These are phyloP conservation scores for Clitopilus passeckerianus DNA, from an alignment of 768 basidiomycete species.

Conservation along the genomic window DNA sequence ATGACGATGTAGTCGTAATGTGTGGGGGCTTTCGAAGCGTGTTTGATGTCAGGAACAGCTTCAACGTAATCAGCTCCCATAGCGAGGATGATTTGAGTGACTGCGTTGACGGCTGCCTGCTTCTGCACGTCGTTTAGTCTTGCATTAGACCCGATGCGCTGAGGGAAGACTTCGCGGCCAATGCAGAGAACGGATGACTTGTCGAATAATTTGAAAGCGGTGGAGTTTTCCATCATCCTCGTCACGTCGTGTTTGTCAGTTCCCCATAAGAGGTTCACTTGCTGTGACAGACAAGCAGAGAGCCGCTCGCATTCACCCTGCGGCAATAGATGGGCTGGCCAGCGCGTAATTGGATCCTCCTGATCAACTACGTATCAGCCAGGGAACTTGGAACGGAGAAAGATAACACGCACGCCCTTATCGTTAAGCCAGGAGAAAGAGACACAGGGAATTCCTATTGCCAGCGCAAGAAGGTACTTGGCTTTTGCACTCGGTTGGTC, in stretches of 20 bases:
- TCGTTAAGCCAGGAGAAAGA: conserved; percentile 49
- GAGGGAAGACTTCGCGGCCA: conserved; percentile 50
- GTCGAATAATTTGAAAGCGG: conserved; percentile 53
- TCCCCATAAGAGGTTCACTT: conserved; percentile 45
- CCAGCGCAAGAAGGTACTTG: conserved; percentile 79
- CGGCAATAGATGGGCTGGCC: conserved; percentile 54
- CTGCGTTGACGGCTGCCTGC: conserved; percentile 36
- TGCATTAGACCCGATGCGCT: conserved; percentile 18
- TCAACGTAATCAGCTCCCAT: conserved; percentile 78
- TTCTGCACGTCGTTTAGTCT: conserved; percentile 24
- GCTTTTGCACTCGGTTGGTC: conserved; percentile 66
- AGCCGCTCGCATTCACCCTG: conserved; percentile 49
- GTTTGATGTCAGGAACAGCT: conserved; percentile 44
- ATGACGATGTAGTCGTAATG: conserved; percentile 62
- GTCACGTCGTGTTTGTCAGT: conserved; percentile 43
- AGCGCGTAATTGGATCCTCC: conserved; percentile 19
- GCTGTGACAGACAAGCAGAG: conserved; percentile 34
- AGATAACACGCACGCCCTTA: conserved; percentile 24
- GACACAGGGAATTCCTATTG: conserved; percentile 82
- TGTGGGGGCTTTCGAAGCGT: conserved; percentile 28
- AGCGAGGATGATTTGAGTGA: conserved; percentile 64
- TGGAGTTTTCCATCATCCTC: conserved; percentile 54
- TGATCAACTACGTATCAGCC: background rate
- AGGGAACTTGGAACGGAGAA: background rate
- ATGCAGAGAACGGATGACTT: conserved; percentile 56